Evolutionary conservation across 1,284 basidiomycete genomes (phyloP).

Genomic region (Rhodotorula sp.): DNA sequence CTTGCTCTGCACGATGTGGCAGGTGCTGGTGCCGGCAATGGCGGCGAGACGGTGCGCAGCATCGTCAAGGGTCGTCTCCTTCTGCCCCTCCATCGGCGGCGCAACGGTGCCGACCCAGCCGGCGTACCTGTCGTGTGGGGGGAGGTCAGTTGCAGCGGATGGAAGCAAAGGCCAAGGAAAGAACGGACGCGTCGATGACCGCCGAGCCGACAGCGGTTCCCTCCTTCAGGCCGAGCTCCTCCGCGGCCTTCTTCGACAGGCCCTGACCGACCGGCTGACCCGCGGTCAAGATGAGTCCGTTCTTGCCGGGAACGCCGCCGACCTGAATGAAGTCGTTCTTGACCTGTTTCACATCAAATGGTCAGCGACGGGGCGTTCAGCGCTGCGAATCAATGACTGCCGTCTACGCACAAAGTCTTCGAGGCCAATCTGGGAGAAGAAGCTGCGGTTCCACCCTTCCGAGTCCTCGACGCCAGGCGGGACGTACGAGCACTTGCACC

Average conservation of each 20-base stretch:
- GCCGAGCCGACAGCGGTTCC: constrained; percentile 95
- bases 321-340: constrained; percentile 71
- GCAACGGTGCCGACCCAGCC: constrained; percentile 99
- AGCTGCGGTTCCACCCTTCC: constrained; percentile 81
- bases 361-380: neutral
- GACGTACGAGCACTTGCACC: constrained; percentile 97
- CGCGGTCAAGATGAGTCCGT: constrained; percentile 74
- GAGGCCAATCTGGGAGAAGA: constrained; percentile 81
- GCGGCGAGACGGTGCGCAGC: constrained; percentile 82
- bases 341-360: constrained; percentile 41
- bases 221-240: constrained; percentile 77
- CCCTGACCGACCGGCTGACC: constrained; percentile 88
- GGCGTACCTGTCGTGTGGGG: constrained; percentile 62
- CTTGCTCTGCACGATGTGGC: constrained; percentile 76
- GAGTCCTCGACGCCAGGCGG: constrained; percentile 59
- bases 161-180: neutral
- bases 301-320: constrained; percentile 66
- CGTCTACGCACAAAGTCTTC: constrained; percentile 59
- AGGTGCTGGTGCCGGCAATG: constrained; percentile 93
- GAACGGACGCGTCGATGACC: constrained; percentile 81
- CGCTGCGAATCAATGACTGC: neutral
- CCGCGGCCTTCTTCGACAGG: constrained; percentile 73
- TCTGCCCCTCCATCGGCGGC: constrained; percentile 62
- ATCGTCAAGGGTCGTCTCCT: constrained; percentile 48
- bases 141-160: no score